These are phyloP conservation scores for Strigomonas galati DNA, from an alignment of 208 protist species.

Conservation along the genomic window DNA sequence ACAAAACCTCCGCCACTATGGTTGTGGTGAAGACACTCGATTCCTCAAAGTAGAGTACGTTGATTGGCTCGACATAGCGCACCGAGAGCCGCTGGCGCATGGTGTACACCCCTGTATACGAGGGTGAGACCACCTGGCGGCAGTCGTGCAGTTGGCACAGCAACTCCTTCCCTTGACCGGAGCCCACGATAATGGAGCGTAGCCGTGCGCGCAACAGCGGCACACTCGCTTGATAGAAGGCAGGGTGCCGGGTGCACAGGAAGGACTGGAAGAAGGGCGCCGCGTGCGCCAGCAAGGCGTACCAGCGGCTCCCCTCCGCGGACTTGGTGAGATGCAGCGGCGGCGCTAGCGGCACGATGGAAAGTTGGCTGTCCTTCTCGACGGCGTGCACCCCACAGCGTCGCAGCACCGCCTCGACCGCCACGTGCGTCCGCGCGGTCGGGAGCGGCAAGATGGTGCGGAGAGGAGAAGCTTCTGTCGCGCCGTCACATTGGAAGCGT, in stretches of 20 bases:
- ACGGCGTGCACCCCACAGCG: slow-evolving; percentile 40
- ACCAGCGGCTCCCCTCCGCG: not conserved
- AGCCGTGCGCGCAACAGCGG: not conserved
- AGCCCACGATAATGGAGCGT: not conserved
- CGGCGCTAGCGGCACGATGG: slow-evolving; percentile 11
- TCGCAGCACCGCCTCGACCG: slow-evolving; percentile 37
- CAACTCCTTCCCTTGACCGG: not conserved
- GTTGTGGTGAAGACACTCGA: slow-evolving; percentile 35
- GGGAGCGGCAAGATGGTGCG: slow-evolving; percentile 46
- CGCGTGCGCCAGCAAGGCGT: not conserved
- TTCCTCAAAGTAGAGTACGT: slow-evolving; percentile 56
- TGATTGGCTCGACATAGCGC: slow-evolving; percentile 61
- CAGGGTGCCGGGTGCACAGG: not conserved
- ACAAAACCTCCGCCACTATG: slow-evolving; percentile 41
- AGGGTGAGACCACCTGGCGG: not conserved
- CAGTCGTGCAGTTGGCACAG: not conserved
- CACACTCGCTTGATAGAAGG: not conserved
- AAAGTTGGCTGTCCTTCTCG: slow-evolving; percentile 32
- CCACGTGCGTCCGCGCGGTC: slow-evolving; percentile 34
- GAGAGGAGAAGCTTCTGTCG: slow-evolving; percentile 13
- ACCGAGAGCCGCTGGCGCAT: slow-evolving; percentile 32
- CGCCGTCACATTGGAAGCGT: not conserved
- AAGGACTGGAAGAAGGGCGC: slow-evolving; percentile 4
- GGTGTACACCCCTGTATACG: slow-evolving; percentile 23
- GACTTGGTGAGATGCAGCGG: not conserved